phyloP scores from a whole-genome alignment of 139 green algal species.

The Nannochloris sp. region DNA sequence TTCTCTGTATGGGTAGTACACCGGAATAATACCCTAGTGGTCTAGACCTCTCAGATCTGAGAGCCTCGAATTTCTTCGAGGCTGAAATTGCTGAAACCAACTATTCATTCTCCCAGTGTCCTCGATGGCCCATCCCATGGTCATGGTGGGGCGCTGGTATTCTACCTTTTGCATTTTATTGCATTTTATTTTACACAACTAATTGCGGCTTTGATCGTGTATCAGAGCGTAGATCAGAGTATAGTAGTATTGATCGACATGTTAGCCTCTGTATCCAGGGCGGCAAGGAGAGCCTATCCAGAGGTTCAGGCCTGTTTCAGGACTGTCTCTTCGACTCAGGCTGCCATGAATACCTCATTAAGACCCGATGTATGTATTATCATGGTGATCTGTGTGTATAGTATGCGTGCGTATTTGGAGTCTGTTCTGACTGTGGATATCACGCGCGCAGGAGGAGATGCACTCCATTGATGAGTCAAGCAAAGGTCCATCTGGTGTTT shows the following conservation, averaged over 20 bases:
- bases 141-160: too few species aligned
- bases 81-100: too few species aligned
- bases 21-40: too few species aligned
- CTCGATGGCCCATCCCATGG: too few species aligned
- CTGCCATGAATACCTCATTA: background rate
- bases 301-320: constrained; percentile 4
- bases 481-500: constrained; percentile 20
- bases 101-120: too few species aligned
- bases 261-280: background rate
- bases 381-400: background rate
- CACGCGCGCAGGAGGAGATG: constrained; percentile 3
- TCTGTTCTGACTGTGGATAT: background rate
- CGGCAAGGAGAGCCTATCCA: background rate
- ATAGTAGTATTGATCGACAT: background rate
- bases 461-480: constrained; percentile 13
- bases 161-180: too few species aligned
- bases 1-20: too few species aligned
- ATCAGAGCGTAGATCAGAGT: background rate
- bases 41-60: too few species aligned
- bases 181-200: too few species aligned
- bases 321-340: background rate
- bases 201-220: too few species aligned
- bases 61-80: too few species aligned
- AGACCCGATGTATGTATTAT: background rate
- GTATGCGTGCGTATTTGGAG: background rate